These are phyloP conservation scores for Clonostachys sp. DNA, from an alignment of 2,329 filamentous ascomycete species.

Conservation along the genomic window DNA sequence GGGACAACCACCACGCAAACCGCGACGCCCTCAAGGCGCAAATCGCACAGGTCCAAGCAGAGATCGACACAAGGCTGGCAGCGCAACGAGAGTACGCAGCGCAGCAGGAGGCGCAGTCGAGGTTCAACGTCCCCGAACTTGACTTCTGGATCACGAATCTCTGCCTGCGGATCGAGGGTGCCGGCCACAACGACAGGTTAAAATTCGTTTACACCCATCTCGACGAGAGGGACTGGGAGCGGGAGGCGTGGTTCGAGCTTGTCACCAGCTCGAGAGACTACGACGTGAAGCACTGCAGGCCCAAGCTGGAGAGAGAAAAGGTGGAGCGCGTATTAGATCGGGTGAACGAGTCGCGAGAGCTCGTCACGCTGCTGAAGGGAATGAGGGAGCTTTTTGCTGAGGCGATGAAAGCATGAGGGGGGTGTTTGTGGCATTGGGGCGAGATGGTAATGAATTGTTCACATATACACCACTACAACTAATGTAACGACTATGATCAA, in stretches of 20 bases:
- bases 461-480: neutral
- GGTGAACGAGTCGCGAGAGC: slow-evolving; percentile 75
- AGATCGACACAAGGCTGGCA: slow-evolving; percentile 66
- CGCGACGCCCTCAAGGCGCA: slow-evolving; percentile 55
- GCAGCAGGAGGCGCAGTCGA: slow-evolving; percentile 75
- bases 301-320: slow-evolving; percentile 75
- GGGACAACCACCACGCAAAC: slow-evolving; percentile 53
- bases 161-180: slow-evolving; percentile 84
- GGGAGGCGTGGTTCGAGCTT: slow-evolving; percentile 91
- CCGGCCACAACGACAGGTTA: slow-evolving; percentile 75
- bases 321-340: slow-evolving; percentile 72
- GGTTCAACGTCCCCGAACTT: slow-evolving; percentile 88
- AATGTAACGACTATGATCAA: neutral
- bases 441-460: neutral
- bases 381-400: slow-evolving; percentile 78
- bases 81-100: slow-evolving; percentile 68
- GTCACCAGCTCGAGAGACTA: slow-evolving; percentile 79
- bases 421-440: neutral
- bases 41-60: slow-evolving; percentile 62
- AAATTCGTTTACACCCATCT: slow-evolving; percentile 89
- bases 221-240: slow-evolving; percentile 80
- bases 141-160: slow-evolving; percentile 95
- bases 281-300: slow-evolving; percentile 74
- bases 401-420: slow-evolving; percentile 47
- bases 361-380: slow-evolving; percentile 70